phyloP scores from a whole-genome alignment of 1,284 basidiomycete species.

The Pascua sp. region DNA sequence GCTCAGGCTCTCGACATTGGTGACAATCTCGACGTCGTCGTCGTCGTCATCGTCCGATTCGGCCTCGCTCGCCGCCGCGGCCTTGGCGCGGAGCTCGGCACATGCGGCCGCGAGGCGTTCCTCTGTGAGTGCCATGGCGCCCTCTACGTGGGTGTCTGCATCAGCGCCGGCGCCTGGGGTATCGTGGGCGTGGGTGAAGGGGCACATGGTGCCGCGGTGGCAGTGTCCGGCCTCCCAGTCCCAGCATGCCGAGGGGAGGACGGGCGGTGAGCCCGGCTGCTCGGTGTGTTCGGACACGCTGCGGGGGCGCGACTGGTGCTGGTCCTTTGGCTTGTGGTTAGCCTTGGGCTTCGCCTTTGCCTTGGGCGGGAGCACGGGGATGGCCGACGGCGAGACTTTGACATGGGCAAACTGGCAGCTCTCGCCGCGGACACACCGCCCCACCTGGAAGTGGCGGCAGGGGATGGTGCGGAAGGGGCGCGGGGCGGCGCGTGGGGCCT shows the following conservation, averaged over 20 bases:
- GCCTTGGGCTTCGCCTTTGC: background rate
- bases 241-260: background rate
- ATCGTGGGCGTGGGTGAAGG: background rate
- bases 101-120: constrained; percentile 18
- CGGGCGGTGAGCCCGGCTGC: background rate
- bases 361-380: background rate
- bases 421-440: constrained; percentile 41
- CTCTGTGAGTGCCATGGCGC: constrained; percentile 21
- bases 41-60: constrained; percentile 13
- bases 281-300: no score
- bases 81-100: constrained; percentile 9
- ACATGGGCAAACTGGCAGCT: constrained; percentile 48
- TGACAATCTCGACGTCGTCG: constrained; percentile 17
- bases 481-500: constrained; percentile 23
- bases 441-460: constrained; percentile 43
- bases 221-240: background rate
- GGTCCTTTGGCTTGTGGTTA: no score
- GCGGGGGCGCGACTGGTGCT: no score
- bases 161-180: background rate
- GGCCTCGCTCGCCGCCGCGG: background rate
- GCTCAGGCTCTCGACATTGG: background rate
- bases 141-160: background rate
- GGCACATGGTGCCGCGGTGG: no score
- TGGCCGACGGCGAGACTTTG: background rate
- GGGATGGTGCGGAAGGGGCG: constrained; percentile 44